These are phyloP conservation scores for Cucurbita pepo DNA, from an alignment of 306 rosid genomes.

Conservation along the genomic window DNA sequence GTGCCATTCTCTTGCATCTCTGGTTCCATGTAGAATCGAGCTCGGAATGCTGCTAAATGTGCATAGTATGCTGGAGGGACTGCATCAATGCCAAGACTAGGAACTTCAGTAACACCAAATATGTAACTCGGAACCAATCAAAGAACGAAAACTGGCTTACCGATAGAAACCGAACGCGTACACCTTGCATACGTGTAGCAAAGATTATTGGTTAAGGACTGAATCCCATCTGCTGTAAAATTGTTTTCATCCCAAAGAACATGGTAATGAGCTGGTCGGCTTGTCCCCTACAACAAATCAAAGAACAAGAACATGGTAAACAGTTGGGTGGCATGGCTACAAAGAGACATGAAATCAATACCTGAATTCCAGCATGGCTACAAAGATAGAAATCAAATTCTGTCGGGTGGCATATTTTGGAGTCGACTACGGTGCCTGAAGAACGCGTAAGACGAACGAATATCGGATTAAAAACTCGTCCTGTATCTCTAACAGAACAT, in stretches of 20 bases:
- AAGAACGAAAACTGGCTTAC: slow-evolving; percentile 28
- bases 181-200: slow-evolving; percentile 91
- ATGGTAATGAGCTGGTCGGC: slow-evolving; percentile 89
- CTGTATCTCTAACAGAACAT: background rate
- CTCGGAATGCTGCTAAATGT: slow-evolving; percentile 89
- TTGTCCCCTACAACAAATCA: slow-evolving; percentile 46
- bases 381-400: slow-evolving; percentile 90
- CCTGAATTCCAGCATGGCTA: slow-evolving; percentile 95
- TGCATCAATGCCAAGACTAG: slow-evolving; percentile 18
- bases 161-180: slow-evolving; percentile 83
- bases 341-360: background rate
- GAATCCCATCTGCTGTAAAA: slow-evolving; percentile 81
- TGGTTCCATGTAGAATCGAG: slow-evolving; percentile 86
- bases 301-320: background rate
- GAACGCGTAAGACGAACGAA: background rate
- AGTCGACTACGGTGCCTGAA: slow-evolving; percentile 76
- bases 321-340: too few species aligned
- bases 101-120: background rate
- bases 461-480: background rate
- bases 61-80: slow-evolving; percentile 96
- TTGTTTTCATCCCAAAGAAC: slow-evolving; percentile 94
- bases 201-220: slow-evolving; percentile 72
- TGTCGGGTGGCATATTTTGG: slow-evolving; percentile 86
- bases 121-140: background rate
- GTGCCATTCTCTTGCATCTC: slow-evolving; percentile 67